Base-by-base conservation (phyloP, 805 yeast genomes). In the Metschnikowia continentalis region DNA sequence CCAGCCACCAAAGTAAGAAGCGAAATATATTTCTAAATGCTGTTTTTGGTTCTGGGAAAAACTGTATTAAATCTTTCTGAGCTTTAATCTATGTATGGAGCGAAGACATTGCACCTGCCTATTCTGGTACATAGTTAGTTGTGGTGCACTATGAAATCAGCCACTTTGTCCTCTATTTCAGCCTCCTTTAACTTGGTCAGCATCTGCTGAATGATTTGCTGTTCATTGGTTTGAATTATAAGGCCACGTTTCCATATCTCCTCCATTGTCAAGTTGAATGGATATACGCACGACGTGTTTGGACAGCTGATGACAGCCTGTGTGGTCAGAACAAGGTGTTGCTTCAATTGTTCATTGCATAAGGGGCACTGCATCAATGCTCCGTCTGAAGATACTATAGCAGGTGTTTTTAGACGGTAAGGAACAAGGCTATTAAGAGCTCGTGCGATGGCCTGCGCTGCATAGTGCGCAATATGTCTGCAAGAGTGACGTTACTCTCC, bases 221-320 rank as follows among this genome's bases (percentile, higher is more conserved):
- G 42, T 22, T 63, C 60, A 14, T 53, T 55, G 10, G 64, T 62
- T 37, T 57, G 57, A 11, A 57, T 49, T 11, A 66, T 46, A 46
- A 68, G 51, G 40, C 61, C 61, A 48, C 55, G 53, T 42, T 58
- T 58, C 35, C 66, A 63, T 10, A 69, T 49, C 51, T 69, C 65
- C n/a, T 55, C 55, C 50, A 65, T 59, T 35, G 65, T 48, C 51
- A 70, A 46, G 44, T 70, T 67, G 54, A 69, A 68, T 5, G 74
- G 74, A 52, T 58, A 70, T 1, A 69, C 60, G 46, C 74, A 70
- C 3, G 40, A 26, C 43, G 56, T 62, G 6, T 49, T 48, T 0
- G 71, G 65, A 49, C 74, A 70, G n/a, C 67, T 55, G 15, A 67
- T 48, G 3, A 69, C 41, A 19, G 67, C 61, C 37, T 67, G 45